Evolutionary conservation across 164 flowering plant species (phyloP).

Genomic region (Magnolia changhungtana): DNA sequence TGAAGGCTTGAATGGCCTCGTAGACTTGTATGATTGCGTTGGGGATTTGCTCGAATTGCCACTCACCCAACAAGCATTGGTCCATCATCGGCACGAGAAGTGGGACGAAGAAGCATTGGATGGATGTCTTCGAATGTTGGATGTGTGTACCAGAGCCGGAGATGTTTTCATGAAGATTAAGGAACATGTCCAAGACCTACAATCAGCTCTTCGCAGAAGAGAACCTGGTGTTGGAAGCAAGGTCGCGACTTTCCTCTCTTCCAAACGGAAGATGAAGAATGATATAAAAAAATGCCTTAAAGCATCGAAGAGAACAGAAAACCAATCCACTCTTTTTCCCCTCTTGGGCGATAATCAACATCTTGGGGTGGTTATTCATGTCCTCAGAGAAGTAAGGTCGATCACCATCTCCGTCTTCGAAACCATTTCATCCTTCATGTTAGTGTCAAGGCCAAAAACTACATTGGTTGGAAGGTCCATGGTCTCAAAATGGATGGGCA

Average conservation of each 20-base stretch:
- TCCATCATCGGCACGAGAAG: slow-evolving; percentile 10
- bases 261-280: slow-evolving; percentile 29
- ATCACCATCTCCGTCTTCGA: slow-evolving; percentile 27
- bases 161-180: slow-evolving; percentile 26
- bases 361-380: slow-evolving; percentile 15
- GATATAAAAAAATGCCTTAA: slow-evolving; percentile 23
- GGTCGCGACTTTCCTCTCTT: slow-evolving; percentile 18
- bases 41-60: slow-evolving; percentile 21
- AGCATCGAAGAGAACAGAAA: slow-evolving; percentile 24
- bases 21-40: slow-evolving; percentile 17
- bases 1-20: neutral
- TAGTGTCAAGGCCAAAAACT: slow-evolving; percentile 25
- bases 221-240: slow-evolving; percentile 3
- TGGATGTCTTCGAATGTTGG: slow-evolving; percentile 36
- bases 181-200: slow-evolving; percentile 29
- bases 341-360: neutral
- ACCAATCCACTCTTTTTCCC: neutral
- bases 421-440: slow-evolving; percentile 28
- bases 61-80: slow-evolving; percentile 11
- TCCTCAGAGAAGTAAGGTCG: slow-evolving; percentile 34
- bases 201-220: slow-evolving; percentile 30
- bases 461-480: slow-evolving; percentile 25
- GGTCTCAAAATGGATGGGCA: slow-evolving; percentile 19
- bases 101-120: slow-evolving; percentile 29
- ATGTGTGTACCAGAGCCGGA: slow-evolving; percentile 25